Percentiles rank a stretch among this genome's conserved stretches.
Evolutionary conservation across 805 yeast genomes (phyloP).

Genomic region (Candida mattraensis): DNA sequence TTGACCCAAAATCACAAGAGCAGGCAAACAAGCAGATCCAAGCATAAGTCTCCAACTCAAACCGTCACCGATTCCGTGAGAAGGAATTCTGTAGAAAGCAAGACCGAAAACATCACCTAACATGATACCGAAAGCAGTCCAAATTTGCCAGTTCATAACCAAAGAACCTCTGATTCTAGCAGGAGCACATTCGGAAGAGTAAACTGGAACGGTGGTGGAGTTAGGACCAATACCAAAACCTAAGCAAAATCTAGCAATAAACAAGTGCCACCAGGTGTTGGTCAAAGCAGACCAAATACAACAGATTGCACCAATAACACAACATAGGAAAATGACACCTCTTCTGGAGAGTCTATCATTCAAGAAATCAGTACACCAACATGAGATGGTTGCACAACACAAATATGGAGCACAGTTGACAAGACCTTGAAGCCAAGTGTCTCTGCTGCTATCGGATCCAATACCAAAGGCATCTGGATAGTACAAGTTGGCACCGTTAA

Average conservation of each 20-base stretch:
- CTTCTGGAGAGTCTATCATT: constrained; percentile 62
- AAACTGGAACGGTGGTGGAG: constrained; percentile 39
- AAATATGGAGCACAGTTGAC: constrained; percentile 72
- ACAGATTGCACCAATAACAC: constrained; percentile 56
- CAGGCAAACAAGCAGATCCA: constrained; percentile 42
- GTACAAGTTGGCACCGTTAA: constrained; percentile 68
- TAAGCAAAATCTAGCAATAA: constrained; percentile 42
- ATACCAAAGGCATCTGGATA: constrained; percentile 59
- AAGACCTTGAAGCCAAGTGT: constrained; percentile 60
- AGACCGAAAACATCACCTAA: constrained; percentile 41
- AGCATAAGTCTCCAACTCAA: constrained; percentile 59
- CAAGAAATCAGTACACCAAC: constrained; percentile 64
- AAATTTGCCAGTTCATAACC: constrained; percentile 75
- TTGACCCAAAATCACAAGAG: constrained; percentile 40
- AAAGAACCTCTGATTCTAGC: constrained; percentile 36
- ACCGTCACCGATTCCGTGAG: constrained; percentile 36
- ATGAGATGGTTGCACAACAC: constrained; percentile 57
- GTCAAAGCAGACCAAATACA: constrained; percentile 71
- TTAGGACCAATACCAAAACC: constrained; percentile 39
- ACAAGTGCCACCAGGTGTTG: constrained; percentile 65
- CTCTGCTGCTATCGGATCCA: constrained; percentile 43
- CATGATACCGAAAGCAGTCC: constrained; percentile 38
- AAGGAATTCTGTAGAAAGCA: constrained; percentile 37
- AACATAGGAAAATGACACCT: constrained; percentile 64
- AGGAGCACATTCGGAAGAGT: constrained; percentile 37